Evolutionary conservation across 805 yeast genomes (phyloP).

Genomic region (Cyberlindnera mississippiensis): DNA sequence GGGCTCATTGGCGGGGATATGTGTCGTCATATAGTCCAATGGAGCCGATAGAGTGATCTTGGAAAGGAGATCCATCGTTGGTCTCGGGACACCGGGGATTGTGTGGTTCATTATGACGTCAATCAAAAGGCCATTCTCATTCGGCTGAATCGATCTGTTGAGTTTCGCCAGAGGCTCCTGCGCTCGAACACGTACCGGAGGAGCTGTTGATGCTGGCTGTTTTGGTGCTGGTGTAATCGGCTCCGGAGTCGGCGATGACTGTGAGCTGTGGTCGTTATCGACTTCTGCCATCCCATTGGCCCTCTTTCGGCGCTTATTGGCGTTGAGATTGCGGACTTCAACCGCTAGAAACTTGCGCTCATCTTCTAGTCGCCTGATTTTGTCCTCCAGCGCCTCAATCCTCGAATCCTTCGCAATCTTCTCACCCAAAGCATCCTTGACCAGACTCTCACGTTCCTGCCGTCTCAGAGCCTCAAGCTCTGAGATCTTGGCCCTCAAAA

Average conservation of each 20-base stretch:
- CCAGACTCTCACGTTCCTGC: slow-evolving; percentile 39
- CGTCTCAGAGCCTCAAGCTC: slow-evolving; percentile 46
- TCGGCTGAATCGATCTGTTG: slow-evolving; percentile 20
- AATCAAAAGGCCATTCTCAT: slow-evolving; percentile 36
- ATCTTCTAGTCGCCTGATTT: slow-evolving; percentile 43
- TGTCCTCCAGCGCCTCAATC: slow-evolving; percentile 36
- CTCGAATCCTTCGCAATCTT: slow-evolving; percentile 32
- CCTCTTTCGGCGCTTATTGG: slow-evolving; percentile 20
- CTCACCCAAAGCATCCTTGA: slow-evolving; percentile 20
- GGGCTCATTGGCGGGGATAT: slow-evolving; percentile 31
- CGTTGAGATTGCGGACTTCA: slow-evolving; percentile 37
- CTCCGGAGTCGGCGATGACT: slow-evolving; percentile 8
- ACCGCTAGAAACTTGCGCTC: slow-evolving; percentile 52
- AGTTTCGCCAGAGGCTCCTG: slow-evolving; percentile 6
- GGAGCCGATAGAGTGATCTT: slow-evolving; percentile 24
- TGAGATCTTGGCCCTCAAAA: slow-evolving; percentile 54
- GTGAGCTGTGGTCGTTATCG: too few species aligned
- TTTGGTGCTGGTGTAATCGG: slow-evolving; percentile 11
- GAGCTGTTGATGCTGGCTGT: too few species aligned
- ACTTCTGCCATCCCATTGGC: too few species aligned
- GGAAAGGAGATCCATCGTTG: slow-evolving; percentile 34
- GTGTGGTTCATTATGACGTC: slow-evolving; percentile 32
- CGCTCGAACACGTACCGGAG: too few species aligned
- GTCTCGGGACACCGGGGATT: slow-evolving; percentile 32
- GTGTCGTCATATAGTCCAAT: slow-evolving; percentile 18